These are phyloP conservation scores for Yarrowia deformans DNA, from an alignment of 805 yeast genomes.

Conservation along the genomic window DNA sequence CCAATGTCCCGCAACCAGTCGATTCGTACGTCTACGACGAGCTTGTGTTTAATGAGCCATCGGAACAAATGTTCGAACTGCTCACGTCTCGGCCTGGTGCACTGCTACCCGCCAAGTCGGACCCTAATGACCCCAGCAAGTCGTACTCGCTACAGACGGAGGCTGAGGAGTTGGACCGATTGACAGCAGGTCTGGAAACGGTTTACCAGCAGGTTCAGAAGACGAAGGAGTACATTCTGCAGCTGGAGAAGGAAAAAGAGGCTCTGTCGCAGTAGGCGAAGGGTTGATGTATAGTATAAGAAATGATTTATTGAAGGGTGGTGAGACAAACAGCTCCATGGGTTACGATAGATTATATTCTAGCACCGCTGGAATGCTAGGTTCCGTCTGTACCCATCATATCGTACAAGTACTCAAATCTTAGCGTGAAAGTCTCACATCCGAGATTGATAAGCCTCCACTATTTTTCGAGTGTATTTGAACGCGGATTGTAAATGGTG, in stretches of 20 bases:
- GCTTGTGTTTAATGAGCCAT: constrained; percentile 93
- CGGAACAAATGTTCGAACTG: constrained; percentile 82
- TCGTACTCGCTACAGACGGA: constrained; percentile 60
- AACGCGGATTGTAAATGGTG: neutral
- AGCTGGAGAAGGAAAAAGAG: constrained; percentile 49
- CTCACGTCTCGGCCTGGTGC: constrained; percentile 61
- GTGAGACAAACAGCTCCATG: neutral
- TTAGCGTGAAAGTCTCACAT: constrained; percentile 7
- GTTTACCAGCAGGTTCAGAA: constrained; percentile 57
- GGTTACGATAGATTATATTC: too few relatives aligned
- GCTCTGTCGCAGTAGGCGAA: constrained; percentile 7
- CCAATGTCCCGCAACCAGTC: constrained; percentile 54
- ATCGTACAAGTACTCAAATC: neutral
- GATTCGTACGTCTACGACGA: constrained; percentile 81
- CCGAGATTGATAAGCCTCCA: neutral
- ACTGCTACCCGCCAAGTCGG: constrained; percentile 47
- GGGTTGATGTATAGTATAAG: constrained; percentile 8
- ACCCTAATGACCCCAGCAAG: constrained; percentile 47
- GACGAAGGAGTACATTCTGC: constrained; percentile 52
- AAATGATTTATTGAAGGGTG: constrained; percentile 9
- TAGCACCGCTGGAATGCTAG: too few relatives aligned
- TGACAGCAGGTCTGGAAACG: constrained; percentile 56
- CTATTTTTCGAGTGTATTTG: neutral
- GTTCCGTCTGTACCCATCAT: too few relatives aligned
- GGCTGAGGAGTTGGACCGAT: constrained; percentile 66